These are phyloP conservation scores for Lyophyllum semitale DNA, from an alignment of 768 basidiomycete species.

Conservation along the genomic window DNA sequence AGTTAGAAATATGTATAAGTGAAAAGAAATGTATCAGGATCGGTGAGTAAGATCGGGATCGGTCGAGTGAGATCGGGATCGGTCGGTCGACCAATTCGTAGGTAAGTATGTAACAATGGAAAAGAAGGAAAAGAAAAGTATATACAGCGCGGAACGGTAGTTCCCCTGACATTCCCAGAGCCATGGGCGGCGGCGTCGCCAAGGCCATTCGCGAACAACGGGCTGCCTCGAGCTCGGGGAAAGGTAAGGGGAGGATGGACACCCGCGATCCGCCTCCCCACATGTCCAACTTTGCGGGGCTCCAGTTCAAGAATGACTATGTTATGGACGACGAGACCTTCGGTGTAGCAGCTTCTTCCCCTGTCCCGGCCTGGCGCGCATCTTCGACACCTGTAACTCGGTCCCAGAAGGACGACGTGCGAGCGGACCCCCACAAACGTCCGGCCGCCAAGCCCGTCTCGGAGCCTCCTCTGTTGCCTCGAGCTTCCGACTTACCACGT, in stretches of 20 bases:
- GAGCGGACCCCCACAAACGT: background rate
- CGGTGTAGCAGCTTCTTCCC: background rate
- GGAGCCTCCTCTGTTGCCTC: background rate
- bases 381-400: background rate
- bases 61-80: too few relatives aligned
- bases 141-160: too few relatives aligned
- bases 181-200: background rate
- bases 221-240: background rate
- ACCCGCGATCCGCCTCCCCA: conserved; percentile 5
- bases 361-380: background rate
- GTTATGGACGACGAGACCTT: background rate
- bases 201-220: background rate
- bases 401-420: background rate
- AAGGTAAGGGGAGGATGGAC: conserved; percentile 5
- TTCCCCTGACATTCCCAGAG: background rate
- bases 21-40: too few relatives aligned
- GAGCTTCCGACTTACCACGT: too few relatives aligned
- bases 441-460: background rate
- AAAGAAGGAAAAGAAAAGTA: too few relatives aligned
- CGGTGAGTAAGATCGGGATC: too few relatives aligned
- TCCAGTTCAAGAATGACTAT: conserved; percentile 3
- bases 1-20: too few relatives aligned
- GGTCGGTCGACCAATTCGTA: too few relatives aligned
- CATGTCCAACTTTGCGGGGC: conserved; percentile 9
- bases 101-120: too few relatives aligned